Evolutionary conservation across 495 filamentous ascomycete species (phyloP), one percentile per base, ranked within the genome.

Genomic region (Darksidea phi): DNA sequence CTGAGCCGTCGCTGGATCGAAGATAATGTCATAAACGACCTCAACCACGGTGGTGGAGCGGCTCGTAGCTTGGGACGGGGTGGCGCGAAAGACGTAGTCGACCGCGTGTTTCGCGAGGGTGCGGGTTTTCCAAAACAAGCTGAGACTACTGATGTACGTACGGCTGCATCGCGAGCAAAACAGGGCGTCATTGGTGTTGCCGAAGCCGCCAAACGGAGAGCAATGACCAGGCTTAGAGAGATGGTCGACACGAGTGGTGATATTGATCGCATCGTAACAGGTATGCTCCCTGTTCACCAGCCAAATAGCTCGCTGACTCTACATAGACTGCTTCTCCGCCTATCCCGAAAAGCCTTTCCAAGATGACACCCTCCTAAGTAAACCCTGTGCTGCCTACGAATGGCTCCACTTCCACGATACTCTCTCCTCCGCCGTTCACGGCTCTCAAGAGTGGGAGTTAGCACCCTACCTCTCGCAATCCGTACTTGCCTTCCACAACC

Each of bases 361-460:
- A 75, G 94, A 98, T 71, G 94, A 97, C 71, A 89, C 85, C 0
- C 86, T 88, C 70, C 82, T 98, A 28, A 86, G 88, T 10, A 98
- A 98, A 67, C 94, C 94, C 0, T 85, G 86, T 66, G 72, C 79
- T 1, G 93, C 91, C 0, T 94, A 92, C 70, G 91, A 96, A 62
- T 97, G 94, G 94, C 82, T 98, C 55, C 81, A 92, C 73, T 97
- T 98, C 72, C 89, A 96, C 70, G 94, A 97, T 64, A 76, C 79
- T 1, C 82, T 95, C 58, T 92, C 88, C 6, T 82, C 84, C 1
- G 83, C 84, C 54, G 76, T 97, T 1, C 89, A 85, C 68, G 74
- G 80, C 8, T 81, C 78, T 48, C 91, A 96, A 71, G 91, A 94
- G 43, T 97, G 91, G 86, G 93, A 97, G 70, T 76, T 97, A 26